These are phyloP conservation scores for Pseudocercospora crystallina DNA, from an alignment of 2,329 filamentous ascomycete species.

Conservation along the genomic window DNA sequence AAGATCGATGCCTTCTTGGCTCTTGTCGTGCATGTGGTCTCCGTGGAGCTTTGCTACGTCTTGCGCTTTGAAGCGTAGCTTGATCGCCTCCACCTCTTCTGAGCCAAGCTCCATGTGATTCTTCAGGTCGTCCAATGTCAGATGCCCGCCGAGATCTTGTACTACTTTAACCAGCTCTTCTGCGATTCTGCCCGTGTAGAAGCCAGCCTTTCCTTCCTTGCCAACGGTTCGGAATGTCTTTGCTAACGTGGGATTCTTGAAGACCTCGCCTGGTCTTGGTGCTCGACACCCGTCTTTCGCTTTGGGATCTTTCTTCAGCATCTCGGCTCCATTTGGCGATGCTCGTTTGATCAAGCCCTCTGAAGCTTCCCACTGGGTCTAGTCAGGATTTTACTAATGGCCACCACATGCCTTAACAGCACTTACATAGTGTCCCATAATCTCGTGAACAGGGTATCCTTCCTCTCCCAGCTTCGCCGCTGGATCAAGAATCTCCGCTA, in stretches of 20 bases:
- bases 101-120: conserved; percentile 71
- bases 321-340: conserved; percentile 82
- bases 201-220: conserved; percentile 80
- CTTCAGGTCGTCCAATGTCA: conserved; percentile 77
- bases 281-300: conserved; percentile 70
- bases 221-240: conserved; percentile 78
- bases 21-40: conserved; percentile 44
- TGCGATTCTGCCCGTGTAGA: conserved; percentile 83
- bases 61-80: conserved; percentile 55
- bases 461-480: conserved; percentile 84
- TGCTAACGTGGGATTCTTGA: conserved; percentile 80
- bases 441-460: conserved; percentile 85
- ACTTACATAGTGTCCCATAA: conserved; percentile 68
- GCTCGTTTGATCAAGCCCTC: conserved; percentile 66
- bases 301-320: conserved; percentile 75
- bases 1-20: conserved; percentile 66
- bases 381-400: neutral
- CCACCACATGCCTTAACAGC: neutral
- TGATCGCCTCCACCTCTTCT: conserved; percentile 82
- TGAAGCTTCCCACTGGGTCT: conserved; percentile 65
- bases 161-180: conserved; percentile 78
- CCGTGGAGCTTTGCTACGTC: conserved; percentile 58
- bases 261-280: conserved; percentile 78
- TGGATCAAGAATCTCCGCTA: conserved; percentile 76
- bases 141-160: conserved; percentile 70